Evolutionary conservation across 2,329 filamentous ascomycete species (phyloP).

Genomic region (Cercospora zeae-maydis): DNA sequence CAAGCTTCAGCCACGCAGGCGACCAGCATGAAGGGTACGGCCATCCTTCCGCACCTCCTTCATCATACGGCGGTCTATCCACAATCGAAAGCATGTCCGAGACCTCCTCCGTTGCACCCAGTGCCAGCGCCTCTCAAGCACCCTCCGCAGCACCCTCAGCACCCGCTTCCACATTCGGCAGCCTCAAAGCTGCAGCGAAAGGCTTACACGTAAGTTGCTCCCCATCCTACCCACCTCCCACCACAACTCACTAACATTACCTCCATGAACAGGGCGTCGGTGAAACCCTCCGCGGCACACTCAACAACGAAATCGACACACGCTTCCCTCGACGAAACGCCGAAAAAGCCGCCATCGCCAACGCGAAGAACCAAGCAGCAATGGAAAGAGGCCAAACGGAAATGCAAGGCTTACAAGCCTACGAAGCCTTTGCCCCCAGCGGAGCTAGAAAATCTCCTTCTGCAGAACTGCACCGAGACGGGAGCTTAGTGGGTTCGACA

Average conservation of each 20-base stretch:
- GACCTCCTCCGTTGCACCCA: slow-evolving; percentile 4
- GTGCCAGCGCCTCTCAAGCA: slow-evolving; percentile 3
- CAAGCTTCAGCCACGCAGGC: not conserved
- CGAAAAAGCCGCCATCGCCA: slow-evolving; percentile 29
- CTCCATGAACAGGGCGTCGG: slow-evolving; percentile 30
- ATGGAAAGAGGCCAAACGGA: slow-evolving; percentile 29
- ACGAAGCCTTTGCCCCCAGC: slow-evolving; percentile 3
- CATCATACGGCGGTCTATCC: slow-evolving; percentile 7
- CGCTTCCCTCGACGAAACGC: slow-evolving; percentile 30
- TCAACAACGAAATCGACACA: slow-evolving; percentile 34
- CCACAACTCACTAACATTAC: slow-evolving; percentile 3
- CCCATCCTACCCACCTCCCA: not conserved
- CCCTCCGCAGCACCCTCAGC: slow-evolving; percentile 5
- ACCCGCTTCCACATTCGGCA: slow-evolving; percentile 17
- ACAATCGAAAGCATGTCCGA: slow-evolving; percentile 13
- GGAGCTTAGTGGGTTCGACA: not conserved
- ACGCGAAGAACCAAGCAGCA: slow-evolving; percentile 30
- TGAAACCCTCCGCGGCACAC: slow-evolving; percentile 34
- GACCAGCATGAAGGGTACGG: slow-evolving; percentile 1
- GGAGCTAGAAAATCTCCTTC: not conserved
- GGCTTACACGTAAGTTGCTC: slow-evolving; percentile 32
- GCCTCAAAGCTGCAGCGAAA: slow-evolving; percentile 32
- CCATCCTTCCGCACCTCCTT: slow-evolving; percentile 1
- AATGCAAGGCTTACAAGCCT: slow-evolving; percentile 23
- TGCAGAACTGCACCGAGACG: not conserved